Conservation (phyloP, 805 yeast species). For the Ogataea methylovora region DNA sequence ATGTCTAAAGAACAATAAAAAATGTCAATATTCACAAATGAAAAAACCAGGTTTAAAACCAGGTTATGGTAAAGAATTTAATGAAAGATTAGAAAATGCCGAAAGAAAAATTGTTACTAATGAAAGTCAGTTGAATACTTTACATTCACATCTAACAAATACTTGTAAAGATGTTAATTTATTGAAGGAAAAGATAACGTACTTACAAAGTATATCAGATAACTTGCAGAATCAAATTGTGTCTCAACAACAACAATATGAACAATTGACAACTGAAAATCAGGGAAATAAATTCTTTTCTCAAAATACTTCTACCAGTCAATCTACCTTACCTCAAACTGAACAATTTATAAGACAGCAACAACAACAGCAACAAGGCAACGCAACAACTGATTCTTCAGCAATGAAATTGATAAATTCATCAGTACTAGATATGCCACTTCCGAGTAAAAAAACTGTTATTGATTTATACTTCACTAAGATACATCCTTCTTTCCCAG, state of each 20-base stretch:
- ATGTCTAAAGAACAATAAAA: slow-evolving; percentile 1
- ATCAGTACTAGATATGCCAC: too few species aligned
- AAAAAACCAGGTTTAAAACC: slow-evolving; percentile 19
- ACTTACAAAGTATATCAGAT: slow-evolving; percentile 1
- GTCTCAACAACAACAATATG: not conserved
- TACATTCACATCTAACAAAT: not conserved
- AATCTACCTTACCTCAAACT: too few species aligned
- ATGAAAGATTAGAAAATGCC: slow-evolving; percentile 6
- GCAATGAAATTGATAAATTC: too few species aligned
- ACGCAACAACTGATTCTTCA: too few species aligned
- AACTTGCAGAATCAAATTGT: slow-evolving; percentile 1
- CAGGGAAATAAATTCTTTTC: not conserved
- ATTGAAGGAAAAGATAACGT: not conserved
- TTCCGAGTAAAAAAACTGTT: slow-evolving; percentile 1
- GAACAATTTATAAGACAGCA: too few species aligned
- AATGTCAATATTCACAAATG: slow-evolving; percentile 13
- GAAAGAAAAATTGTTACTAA: not conserved
- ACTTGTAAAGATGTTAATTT: not conserved
- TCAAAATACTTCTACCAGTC: too few species aligned
- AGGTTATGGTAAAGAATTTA: slow-evolving; percentile 18
- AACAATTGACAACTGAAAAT: not conserved
- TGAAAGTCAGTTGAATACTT: not conserved
- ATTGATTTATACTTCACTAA: slow-evolving; percentile 4
- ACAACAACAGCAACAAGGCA: too few species aligned
- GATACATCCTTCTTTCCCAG: slow-evolving; percentile 6